These are phyloP conservation scores for Cladosporium sp. DNA, from an alignment of 2,329 filamentous ascomycete genomes.

Conservation along the genomic window DNA sequence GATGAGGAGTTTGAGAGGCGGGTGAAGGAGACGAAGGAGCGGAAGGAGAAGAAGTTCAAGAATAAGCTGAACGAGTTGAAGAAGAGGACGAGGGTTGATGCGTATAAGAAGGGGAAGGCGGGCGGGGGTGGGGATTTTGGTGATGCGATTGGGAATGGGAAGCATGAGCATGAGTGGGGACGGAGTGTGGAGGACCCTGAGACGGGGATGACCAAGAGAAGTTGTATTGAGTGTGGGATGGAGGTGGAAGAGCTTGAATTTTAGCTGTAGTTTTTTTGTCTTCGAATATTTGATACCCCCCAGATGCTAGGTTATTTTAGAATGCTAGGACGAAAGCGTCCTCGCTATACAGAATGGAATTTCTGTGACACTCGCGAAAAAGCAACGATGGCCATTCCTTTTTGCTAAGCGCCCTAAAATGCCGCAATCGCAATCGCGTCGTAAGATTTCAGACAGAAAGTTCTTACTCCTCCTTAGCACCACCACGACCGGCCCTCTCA, in stretches of 20 bases:
- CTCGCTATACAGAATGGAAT: neutral
- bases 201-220: conserved; percentile 75
- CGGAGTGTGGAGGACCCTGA: conserved; percentile 53
- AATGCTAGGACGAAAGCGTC: neutral
- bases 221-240: conserved; percentile 61
- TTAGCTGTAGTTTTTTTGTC: conserved; percentile 28
- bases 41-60: conserved; percentile 89
- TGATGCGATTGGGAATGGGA: conserved; percentile 62
- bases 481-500: conserved; percentile 46
- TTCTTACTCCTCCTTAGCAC: conserved; percentile 49
- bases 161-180: conserved; percentile 87
- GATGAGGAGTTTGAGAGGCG: conserved; percentile 84
- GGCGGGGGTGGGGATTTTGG: conserved; percentile 61
- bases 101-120: conserved; percentile 68
- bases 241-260: conserved; percentile 63
- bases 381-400: neutral
- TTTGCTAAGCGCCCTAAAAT: neutral
- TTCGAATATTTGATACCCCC: conserved; percentile 20
- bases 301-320: neutral
- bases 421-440: neutral
- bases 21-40: conserved; percentile 71
- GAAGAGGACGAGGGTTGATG: conserved; percentile 86
- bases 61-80: conserved; percentile 85
- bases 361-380: too few relatives aligned
- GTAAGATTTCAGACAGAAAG: too few relatives aligned